Evolutionary conservation across 192 early-diverging fungal genomes (phyloP).

Genomic region (Mortierella antarctica): DNA sequence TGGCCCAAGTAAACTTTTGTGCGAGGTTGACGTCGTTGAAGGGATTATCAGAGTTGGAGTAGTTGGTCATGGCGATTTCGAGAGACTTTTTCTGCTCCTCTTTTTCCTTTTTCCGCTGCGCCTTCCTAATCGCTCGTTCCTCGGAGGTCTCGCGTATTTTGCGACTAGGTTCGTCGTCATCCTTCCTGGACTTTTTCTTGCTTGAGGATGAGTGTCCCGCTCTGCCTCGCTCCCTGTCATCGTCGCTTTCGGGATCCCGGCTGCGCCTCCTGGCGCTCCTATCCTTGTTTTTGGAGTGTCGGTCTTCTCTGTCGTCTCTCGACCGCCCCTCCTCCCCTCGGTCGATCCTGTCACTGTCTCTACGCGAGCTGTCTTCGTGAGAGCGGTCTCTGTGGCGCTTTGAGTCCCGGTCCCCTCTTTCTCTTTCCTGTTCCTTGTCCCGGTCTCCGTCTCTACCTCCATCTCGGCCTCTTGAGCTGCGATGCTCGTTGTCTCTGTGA

Average conservation of each 20-base stretch:
- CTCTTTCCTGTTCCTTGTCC: conserved; percentile 11
- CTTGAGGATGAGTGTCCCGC: conserved; percentile 18
- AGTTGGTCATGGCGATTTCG: conserved; percentile 58
- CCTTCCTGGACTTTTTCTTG: conserved; percentile 34
- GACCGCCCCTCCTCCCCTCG: not conserved
- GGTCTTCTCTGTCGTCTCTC: not conserved
- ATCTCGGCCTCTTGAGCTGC: not conserved
- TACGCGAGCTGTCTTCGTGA: not conserved
- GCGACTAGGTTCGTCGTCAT: conserved; percentile 10
- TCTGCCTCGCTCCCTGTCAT: conserved; percentile 19
- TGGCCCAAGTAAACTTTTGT: conserved; percentile 94
- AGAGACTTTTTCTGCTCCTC: conserved; percentile 37
- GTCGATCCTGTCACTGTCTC: not conserved
- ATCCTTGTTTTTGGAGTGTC: conserved; percentile 1
- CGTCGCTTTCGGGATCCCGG: conserved; percentile 15
- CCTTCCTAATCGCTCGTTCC: conserved; percentile 38
- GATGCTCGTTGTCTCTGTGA: conserved; percentile 14
- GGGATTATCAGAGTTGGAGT: conserved; percentile 82
- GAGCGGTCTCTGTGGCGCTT: conserved; percentile 1
- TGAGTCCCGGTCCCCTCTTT: not conserved
- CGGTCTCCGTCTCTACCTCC: conserved; percentile 13
- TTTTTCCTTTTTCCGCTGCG: conserved; percentile 40
- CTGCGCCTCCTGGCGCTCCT: conserved; percentile 14
- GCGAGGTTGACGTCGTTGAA: conserved; percentile 84
- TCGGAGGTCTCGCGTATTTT: conserved; percentile 43